A percentile compares a stretch with the other conserved stretches of the same genome.
Conservation (phyloP, 805 yeast species). For the Candida parachauliodes region DNA sequence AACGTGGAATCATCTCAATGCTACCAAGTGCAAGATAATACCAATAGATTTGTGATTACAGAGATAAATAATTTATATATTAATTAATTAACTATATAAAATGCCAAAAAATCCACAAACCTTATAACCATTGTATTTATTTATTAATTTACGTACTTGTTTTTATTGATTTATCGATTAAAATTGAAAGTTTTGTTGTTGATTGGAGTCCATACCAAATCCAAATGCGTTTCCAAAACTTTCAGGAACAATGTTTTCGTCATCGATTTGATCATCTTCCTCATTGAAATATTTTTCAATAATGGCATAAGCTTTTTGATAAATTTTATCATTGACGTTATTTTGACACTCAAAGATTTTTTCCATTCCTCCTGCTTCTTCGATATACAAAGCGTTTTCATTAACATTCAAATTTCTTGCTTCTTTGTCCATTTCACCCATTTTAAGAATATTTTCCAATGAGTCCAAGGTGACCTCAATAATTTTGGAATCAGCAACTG, state of each 20-base stretch:
- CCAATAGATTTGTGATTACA: not conserved
- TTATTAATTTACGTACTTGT: too few relatives aligned
- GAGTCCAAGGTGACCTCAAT: constrained; percentile 96
- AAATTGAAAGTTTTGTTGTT: constrained; percentile 51
- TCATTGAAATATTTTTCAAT: constrained; percentile 89
- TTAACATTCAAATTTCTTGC: constrained; percentile 64
- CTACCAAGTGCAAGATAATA: not conserved
- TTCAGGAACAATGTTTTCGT: constrained; percentile 67
- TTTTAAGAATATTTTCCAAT: constrained; percentile 85
- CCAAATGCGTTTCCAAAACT: constrained; percentile 82
- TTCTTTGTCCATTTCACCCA: constrained; percentile 92
- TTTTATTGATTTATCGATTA: too few relatives aligned
- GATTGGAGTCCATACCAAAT: constrained; percentile 69
- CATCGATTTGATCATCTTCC: constrained; percentile 74
- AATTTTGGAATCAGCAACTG: constrained; percentile 84
- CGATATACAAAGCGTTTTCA: constrained; percentile 86
- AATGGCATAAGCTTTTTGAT: constrained; percentile 83
- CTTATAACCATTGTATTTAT: too few relatives aligned
- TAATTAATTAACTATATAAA: not conserved
- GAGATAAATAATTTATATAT: constrained; percentile 1
- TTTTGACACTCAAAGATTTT: constrained; percentile 90
- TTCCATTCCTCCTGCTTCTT: constrained; percentile 98
- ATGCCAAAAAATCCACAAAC: constrained; percentile 1
- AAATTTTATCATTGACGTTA: constrained; percentile 87
- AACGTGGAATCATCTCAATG: constrained; percentile 2